Percentiles rank a stretch among this genome's conserved stretches.
phyloP scores from a whole-genome alignment of 768 basidiomycete species.

The Suillus subluteus region DNA sequence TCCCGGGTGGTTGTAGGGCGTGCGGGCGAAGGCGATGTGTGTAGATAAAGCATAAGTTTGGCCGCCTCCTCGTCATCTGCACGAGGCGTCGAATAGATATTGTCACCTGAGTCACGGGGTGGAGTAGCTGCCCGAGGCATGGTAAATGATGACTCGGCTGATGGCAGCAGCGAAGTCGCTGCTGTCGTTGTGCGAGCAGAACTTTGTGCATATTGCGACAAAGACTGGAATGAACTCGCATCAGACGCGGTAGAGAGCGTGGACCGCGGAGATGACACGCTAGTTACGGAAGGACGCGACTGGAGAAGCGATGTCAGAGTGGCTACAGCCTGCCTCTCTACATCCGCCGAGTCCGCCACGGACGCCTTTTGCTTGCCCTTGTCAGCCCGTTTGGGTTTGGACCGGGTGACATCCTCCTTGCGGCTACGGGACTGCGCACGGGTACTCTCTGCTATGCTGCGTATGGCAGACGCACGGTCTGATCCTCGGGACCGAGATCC shows the following conservation, averaged over 20 bases:
- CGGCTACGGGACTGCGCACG: constrained; percentile 49
- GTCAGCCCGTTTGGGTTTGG: constrained; percentile 41
- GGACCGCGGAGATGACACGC: constrained; percentile 70
- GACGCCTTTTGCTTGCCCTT: constrained; percentile 55
- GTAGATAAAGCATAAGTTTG: constrained; percentile 83
- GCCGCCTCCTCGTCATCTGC: constrained; percentile 80
- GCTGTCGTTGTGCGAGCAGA: constrained; percentile 57
- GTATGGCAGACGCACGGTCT: constrained; percentile 25
- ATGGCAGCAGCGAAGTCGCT: constrained; percentile 41
- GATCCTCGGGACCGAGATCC: constrained; percentile 33
- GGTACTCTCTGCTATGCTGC: constrained; percentile 50
- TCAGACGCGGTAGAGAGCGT: constrained; percentile 73
- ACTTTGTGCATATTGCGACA: constrained; percentile 68
- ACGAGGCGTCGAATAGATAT: constrained; percentile 50
- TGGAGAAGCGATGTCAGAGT: constrained; percentile 76
- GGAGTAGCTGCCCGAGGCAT: constrained; percentile 40
- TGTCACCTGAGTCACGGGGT: constrained; percentile 35
- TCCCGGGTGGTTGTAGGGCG: constrained; percentile 55
- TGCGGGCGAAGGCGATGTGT: constrained; percentile 83
- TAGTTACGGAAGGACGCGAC: constrained; percentile 62
- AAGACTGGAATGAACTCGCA: constrained; percentile 60
- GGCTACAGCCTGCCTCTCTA: constrained; percentile 84
- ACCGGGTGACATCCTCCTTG: constrained; percentile 41
- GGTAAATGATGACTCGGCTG: constrained; percentile 44
- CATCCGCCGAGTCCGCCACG: constrained; percentile 43